Percentiles rank a stretch among this genome's conserved stretches.
phyloP scores from a whole-genome alignment of 1,139 yeast genomes.

The Yamadazyma sp. region DNA sequence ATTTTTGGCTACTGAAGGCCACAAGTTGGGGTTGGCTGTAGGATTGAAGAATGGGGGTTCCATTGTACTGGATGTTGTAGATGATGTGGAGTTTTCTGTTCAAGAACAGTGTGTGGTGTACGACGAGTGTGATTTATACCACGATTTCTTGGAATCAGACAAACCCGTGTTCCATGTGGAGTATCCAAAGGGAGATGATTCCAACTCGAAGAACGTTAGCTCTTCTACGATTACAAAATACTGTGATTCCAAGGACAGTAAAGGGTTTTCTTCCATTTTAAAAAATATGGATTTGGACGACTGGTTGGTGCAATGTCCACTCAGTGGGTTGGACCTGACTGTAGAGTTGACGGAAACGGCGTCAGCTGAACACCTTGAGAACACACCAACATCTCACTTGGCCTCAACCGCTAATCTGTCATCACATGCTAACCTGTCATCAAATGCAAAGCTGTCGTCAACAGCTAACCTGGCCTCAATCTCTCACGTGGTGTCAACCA shows the following conservation, averaged over 20 bases:
- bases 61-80: constrained; percentile 16
- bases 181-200: constrained; percentile 19
- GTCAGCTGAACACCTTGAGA: too few species aligned
- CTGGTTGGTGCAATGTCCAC: constrained; percentile 15
- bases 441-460: too few species aligned
- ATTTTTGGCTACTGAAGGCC: constrained; percentile 15
- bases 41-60: constrained; percentile 23
- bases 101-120: constrained; percentile 24
- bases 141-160: constrained; percentile 12
- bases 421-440: too few species aligned
- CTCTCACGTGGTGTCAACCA: too few species aligned
- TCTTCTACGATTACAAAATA: constrained; percentile 7
- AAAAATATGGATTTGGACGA: constrained; percentile 21
- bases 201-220: constrained; percentile 10
- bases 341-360: too few species aligned
- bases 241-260: constrained; percentile 12
- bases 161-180: constrained; percentile 23
- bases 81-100: constrained; percentile 18
- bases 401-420: too few species aligned
- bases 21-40: constrained; percentile 14
- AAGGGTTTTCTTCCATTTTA: constrained; percentile 20
- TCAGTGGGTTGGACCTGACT: too few species aligned
- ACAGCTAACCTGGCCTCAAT: too few species aligned
- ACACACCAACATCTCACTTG: too few species aligned
- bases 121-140: constrained; percentile 19